phyloP scores from a whole-genome alignment of 1,139 yeast species.

The Taiozyma sp. region DNA sequence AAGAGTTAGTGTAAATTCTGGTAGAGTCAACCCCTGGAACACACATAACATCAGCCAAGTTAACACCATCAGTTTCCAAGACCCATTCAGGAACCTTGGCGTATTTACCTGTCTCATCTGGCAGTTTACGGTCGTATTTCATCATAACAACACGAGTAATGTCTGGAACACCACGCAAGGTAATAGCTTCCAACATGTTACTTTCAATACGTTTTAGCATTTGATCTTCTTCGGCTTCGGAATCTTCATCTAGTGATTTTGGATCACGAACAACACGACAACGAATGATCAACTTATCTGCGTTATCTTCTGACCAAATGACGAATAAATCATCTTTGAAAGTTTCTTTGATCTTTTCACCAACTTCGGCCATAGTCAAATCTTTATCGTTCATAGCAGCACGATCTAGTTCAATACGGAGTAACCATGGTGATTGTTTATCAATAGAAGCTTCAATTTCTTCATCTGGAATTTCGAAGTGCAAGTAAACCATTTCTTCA shows the following conservation, averaged over 20 bases:
- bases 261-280: conserved; percentile 99
- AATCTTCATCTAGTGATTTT: conserved; percentile 86
- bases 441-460: conserved; percentile 90
- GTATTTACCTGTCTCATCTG: conserved; percentile 82
- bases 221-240: conserved; percentile 95
- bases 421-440: conserved; percentile 96
- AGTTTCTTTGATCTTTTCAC: conserved; percentile 88
- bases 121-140: conserved; percentile 80
- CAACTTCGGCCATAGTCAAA: conserved; percentile 97
- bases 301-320: conserved; percentile 99
- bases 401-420: conserved; percentile 95
- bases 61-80: conserved; percentile 97
- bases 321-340: conserved; percentile 95
- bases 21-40: conserved; percentile 91
- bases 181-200: conserved; percentile 92
- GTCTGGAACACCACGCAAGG: conserved; percentile 94
- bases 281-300: conserved; percentile 93
- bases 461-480: conserved; percentile 96
- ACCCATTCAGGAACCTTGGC: conserved; percentile 95
- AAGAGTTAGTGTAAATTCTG: conserved; percentile 91
- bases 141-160: conserved; percentile 79
- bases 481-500: conserved; percentile 94
- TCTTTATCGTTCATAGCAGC: conserved; percentile 98
- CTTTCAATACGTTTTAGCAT: conserved; percentile 92
- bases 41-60: conserved; percentile 90